Percentiles rank a stretch among this genome's conserved stretches.
These are phyloP conservation scores for Globisporangium lucens DNA, from an alignment of 352 stramenopile species.

Conservation along the genomic window DNA sequence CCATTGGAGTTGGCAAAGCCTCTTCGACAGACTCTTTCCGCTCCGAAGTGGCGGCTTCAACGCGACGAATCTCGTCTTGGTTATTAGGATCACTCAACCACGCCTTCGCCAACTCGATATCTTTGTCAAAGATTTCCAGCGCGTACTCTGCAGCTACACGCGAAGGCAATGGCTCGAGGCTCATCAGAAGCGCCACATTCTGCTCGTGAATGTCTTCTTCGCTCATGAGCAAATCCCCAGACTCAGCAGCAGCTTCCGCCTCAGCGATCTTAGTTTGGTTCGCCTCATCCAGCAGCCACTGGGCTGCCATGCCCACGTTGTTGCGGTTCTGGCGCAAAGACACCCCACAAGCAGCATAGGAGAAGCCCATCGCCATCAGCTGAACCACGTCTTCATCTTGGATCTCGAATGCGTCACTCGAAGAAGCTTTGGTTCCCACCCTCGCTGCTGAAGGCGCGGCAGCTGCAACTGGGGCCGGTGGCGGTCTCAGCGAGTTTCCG, in stretches of 20 bases:
- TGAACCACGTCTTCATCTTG: constrained; percentile 84
- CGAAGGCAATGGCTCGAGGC: constrained; percentile 44
- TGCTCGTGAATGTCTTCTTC: constrained; percentile 65
- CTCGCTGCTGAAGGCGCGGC: neutral
- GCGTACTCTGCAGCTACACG: constrained; percentile 60
- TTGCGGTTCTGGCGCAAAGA: constrained; percentile 65
- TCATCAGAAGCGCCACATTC: constrained; percentile 73
- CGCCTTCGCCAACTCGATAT: constrained; percentile 55
- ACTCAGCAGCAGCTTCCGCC: constrained; percentile 51
- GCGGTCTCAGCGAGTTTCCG: constrained; percentile 33
- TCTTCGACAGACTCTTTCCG: constrained; percentile 1
- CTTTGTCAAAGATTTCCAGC: constrained; percentile 58
- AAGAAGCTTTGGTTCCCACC: neutral
- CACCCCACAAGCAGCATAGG: constrained; percentile 73
- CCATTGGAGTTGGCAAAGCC: constrained; percentile 28
- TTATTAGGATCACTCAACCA: constrained; percentile 68
- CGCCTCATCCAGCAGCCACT: constrained; percentile 80
- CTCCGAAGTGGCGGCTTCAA: constrained; percentile 27
- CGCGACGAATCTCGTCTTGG: constrained; percentile 56
- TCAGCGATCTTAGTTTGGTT: constrained; percentile 72
- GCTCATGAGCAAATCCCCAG: constrained; percentile 47
- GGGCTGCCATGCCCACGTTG: constrained; percentile 66
- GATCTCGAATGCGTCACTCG: constrained; percentile 31
- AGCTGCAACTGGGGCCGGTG: constrained; percentile 32
- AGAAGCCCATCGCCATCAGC: constrained; percentile 88